Percentiles rank a stretch among this genome's conserved stretches.
Evolutionary conservation across 805 yeast species (phyloP).

Genomic region (Candida manassasensis): DNA sequence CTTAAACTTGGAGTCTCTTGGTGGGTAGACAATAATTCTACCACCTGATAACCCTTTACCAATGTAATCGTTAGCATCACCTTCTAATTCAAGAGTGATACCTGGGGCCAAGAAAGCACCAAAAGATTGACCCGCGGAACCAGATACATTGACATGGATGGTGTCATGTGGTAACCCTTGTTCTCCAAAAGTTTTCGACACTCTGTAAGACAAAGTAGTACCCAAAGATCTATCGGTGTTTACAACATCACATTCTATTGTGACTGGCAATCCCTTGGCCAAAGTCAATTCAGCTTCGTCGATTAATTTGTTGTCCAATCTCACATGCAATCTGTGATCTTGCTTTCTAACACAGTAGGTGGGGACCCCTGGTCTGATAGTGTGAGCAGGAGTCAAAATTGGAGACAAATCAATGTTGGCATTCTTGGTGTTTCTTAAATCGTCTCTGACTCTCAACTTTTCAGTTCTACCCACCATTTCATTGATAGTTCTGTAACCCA

Average conservation of each 20-base stretch:
- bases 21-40: constrained; percentile 87
- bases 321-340: constrained; percentile 88
- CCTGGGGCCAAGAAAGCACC: constrained; percentile 98
- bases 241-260: constrained; percentile 87
- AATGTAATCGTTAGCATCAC: constrained; percentile 97
- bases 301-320: constrained; percentile 91
- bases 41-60: constrained; percentile 98
- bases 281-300: constrained; percentile 95
- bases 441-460: constrained; percentile 79
- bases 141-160: constrained; percentile 83
- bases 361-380: constrained; percentile 94
- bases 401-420: constrained; percentile 90
- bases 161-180: constrained; percentile 93
- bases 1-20: constrained; percentile 74
- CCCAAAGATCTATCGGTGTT: constrained; percentile 97
- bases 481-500: constrained; percentile 92
- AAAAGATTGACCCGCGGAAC: constrained; percentile 97
- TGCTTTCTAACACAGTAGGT: constrained; percentile 89
- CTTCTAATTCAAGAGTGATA: constrained; percentile 89
- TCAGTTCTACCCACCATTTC: constrained; percentile 99
- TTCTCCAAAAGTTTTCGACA: constrained; percentile 91
- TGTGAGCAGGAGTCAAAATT: constrained; percentile 93
- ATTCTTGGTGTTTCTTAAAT: constrained; percentile 81
- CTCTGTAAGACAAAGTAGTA: constrained; percentile 88
- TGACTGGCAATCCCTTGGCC: constrained; percentile 93